Evolutionary conservation across 176 grass and related monocot genomes (phyloP).

Genomic region (Avena sativa): DNA sequence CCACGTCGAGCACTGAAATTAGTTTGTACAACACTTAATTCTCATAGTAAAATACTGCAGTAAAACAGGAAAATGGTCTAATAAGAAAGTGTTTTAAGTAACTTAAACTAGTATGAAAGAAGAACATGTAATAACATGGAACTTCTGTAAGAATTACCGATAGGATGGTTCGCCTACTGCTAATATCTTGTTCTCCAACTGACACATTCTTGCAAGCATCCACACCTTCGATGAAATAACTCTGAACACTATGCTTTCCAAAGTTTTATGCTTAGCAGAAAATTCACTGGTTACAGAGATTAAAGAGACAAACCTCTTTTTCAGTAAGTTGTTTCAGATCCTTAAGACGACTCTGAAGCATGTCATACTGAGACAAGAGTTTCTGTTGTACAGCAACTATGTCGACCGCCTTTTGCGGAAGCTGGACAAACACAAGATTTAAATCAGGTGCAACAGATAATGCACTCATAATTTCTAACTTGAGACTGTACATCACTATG

Average conservation of each 20-base stretch:
- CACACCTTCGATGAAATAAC: slow-evolving; percentile 71
- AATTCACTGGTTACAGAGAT: slow-evolving; percentile 24
- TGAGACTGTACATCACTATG: background rate
- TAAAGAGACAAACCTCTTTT: slow-evolving; percentile 75
- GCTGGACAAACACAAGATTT: slow-evolving; percentile 54
- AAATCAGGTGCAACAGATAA: slow-evolving; percentile 26
- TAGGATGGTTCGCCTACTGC: slow-evolving; percentile 91
- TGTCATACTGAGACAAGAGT: slow-evolving; percentile 95
- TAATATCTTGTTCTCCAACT: slow-evolving; percentile 97
- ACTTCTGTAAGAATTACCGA: slow-evolving; percentile 59
- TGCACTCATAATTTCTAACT: slow-evolving; percentile 20
- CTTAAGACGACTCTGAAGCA: slow-evolving; percentile 82
- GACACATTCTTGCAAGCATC: slow-evolving; percentile 94
- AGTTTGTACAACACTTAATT: slow-evolving; percentile 39
- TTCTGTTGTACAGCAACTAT: slow-evolving; percentile 78
- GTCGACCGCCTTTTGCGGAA: slow-evolving; percentile 81
- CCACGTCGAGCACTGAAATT: slow-evolving; percentile 72
- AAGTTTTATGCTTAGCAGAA: slow-evolving; percentile 6
- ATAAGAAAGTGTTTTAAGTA: slow-evolving; percentile 23
- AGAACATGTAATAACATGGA: slow-evolving; percentile 25
- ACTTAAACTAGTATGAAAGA: slow-evolving; percentile 12
- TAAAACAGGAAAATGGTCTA: slow-evolving; percentile 34
- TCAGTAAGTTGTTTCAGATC: slow-evolving; percentile 75
- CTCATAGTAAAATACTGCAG: slow-evolving; percentile 17
- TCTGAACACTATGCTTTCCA: slow-evolving; percentile 29